These are phyloP conservation scores for Sporisorium graminicola DNA, from an alignment of 1,284 basidiomycete species.

Conservation along the genomic window DNA sequence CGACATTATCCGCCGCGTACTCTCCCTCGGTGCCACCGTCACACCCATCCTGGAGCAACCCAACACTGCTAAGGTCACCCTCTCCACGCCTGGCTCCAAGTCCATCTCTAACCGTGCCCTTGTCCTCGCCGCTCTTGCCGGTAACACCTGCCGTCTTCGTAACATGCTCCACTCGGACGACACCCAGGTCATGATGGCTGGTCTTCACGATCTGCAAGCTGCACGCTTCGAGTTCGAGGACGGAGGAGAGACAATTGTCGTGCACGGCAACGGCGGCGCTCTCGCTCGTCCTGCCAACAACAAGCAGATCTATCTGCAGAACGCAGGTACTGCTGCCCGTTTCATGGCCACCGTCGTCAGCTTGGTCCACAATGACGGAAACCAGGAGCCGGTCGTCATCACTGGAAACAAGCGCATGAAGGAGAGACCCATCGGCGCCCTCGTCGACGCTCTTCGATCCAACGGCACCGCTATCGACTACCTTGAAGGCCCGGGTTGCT, in stretches of 20 bases:
- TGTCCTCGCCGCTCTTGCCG: slow-evolving; percentile 90
- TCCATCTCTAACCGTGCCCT: slow-evolving; percentile 96
- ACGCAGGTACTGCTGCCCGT: slow-evolving; percentile 96
- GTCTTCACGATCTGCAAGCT: slow-evolving; percentile 81
- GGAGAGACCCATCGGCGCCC: slow-evolving; percentile 90
- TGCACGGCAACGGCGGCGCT: slow-evolving; percentile 84
- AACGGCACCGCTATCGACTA: slow-evolving; percentile 87
- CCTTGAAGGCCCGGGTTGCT: slow-evolving; percentile 83
- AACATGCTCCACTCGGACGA: slow-evolving; percentile 97
- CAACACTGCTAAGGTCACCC: slow-evolving; percentile 74
- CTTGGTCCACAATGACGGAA: slow-evolving; percentile 71
- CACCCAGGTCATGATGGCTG: slow-evolving; percentile 98
- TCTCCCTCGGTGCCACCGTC: slow-evolving; percentile 76
- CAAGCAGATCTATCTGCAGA: slow-evolving; percentile 94
- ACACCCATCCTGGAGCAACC: slow-evolving; percentile 44
- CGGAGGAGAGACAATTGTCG: slow-evolving; percentile 89
- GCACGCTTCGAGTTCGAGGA: slow-evolving; percentile 93
- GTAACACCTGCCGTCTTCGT: slow-evolving; percentile 86
- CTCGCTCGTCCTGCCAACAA: slow-evolving; percentile 73
- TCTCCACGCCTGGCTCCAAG: slow-evolving; percentile 95
- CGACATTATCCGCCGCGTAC: slow-evolving; percentile 60
- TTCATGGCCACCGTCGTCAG: slow-evolving; percentile 97
- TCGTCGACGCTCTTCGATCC: slow-evolving; percentile 88
- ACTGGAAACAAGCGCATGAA: slow-evolving; percentile 99
- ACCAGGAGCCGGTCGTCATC: slow-evolving; percentile 73